These are phyloP conservation scores for Carnegiea gigantea DNA, from an alignment of 179 eudicot species.

Conservation along the genomic window DNA sequence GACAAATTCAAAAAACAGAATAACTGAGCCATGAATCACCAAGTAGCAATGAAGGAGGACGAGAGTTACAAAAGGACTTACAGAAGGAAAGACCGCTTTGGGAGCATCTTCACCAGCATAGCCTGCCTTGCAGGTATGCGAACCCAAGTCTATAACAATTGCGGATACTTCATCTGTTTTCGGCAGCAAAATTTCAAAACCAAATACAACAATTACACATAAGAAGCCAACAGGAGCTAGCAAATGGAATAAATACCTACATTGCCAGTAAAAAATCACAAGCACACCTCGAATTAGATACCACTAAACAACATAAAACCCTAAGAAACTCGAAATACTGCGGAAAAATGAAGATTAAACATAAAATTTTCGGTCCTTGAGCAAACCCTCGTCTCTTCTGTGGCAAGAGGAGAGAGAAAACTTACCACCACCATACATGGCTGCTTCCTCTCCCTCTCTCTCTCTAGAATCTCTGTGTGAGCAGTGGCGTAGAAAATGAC, in stretches of 20 bases:
- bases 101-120: constrained; percentile 99
- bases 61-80: constrained; percentile 27
- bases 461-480: background rate
- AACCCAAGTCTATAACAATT: constrained; percentile 84
- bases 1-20: background rate
- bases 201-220: background rate
- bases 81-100: constrained; percentile 94
- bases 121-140: constrained; percentile 93
- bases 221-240: background rate
- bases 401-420: background rate
- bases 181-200: background rate
- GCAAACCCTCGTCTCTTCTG: background rate
- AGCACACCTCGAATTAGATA: background rate
- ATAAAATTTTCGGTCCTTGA: background rate
- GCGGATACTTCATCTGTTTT: constrained; percentile 92
- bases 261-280: background rate
- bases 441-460: background rate
- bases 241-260: background rate
- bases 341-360: background rate
- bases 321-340: background rate
- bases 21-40: background rate
- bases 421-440: constrained; percentile 18
- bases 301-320: constrained; percentile 4
- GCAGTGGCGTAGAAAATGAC: background rate
- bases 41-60: background rate